Evolutionary conservation across 352 stramenopile genomes (phyloP).

Genomic region (Globisporangium paddicum): DNA sequence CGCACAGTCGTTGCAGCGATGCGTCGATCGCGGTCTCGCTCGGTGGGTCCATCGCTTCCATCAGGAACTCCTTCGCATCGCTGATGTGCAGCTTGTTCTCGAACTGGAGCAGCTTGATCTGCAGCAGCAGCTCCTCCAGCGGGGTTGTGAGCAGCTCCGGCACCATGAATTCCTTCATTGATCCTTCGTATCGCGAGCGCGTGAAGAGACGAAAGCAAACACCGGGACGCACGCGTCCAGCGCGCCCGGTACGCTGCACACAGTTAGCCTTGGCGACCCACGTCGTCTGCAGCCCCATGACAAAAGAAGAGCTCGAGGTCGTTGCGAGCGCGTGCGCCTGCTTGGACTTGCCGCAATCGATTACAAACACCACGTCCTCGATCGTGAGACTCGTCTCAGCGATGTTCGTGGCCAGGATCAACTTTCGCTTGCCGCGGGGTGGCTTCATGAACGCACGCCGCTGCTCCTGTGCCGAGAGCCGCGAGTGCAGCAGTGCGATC

Average conservation of each 20-base stretch:
- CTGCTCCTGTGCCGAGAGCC: constrained; percentile 66
- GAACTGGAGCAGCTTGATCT: constrained; percentile 73
- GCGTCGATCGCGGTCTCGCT: constrained; percentile 87
- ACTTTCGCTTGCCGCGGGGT: constrained; percentile 56
- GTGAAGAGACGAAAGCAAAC: constrained; percentile 90
- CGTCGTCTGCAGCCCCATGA: constrained; percentile 87
- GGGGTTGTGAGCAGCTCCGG: constrained; percentile 69
- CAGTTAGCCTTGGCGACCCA: constrained; percentile 84
- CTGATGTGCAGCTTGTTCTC: constrained; percentile 70
- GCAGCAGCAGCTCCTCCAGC: constrained; percentile 67
- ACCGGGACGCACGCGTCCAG: constrained; percentile 91
- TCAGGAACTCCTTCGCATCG: constrained; percentile 83
- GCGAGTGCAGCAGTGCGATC: constrained; percentile 71
- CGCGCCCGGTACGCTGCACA: constrained; percentile 89
- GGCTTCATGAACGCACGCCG: constrained; percentile 62
- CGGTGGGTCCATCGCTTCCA: constrained; percentile 91
- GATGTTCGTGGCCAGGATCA: constrained; percentile 94
- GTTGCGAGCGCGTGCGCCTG: constrained; percentile 59
- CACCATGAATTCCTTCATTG: constrained; percentile 75
- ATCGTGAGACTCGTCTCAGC: constrained; percentile 96
- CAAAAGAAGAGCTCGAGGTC: constrained; percentile 75
- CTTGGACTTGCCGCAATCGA: constrained; percentile 84
- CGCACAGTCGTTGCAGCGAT: constrained; percentile 83
- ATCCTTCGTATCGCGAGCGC: constrained; percentile 46
- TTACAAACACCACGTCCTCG: constrained; percentile 91